Conservation (phyloP, 2,329 filamentous ascomycete species). For the Penicillium sp. region DNA sequence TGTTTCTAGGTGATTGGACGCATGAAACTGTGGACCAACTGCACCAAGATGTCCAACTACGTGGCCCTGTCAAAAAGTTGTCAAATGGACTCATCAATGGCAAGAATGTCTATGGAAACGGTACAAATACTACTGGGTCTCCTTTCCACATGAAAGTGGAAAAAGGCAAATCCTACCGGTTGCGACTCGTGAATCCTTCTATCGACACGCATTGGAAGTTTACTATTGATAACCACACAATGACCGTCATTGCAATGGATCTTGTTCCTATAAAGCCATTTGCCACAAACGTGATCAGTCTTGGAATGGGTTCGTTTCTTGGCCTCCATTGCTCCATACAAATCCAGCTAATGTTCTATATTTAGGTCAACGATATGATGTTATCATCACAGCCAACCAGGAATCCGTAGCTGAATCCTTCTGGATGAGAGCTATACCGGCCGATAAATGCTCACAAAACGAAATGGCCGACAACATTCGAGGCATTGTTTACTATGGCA, state of each 20-base stretch:
- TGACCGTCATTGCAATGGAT: conserved; percentile 59
- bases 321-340: neutral
- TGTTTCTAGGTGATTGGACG: conserved; percentile 38
- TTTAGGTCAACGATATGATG: conserved; percentile 41
- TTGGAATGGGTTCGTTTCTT: conserved; percentile 42
- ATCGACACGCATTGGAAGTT: conserved; percentile 41
- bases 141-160: conserved; percentile 42
- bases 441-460: neutral
- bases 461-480: conserved; percentile 1
- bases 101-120: conserved; percentile 31
- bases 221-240: conserved; percentile 51
- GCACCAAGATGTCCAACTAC: conserved; percentile 18
- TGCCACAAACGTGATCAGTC: conserved; percentile 45
- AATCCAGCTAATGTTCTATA: neutral
- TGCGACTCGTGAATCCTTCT: conserved; percentile 30
- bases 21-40: conserved; percentile 27
- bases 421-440: conserved; percentile 39
- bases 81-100: conserved; percentile 46
- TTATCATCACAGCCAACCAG: conserved; percentile 34
- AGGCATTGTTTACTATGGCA: conserved; percentile 5
- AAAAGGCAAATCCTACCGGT: conserved; percentile 20
- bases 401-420: conserved; percentile 21
- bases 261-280: conserved; percentile 59
- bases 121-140: conserved; percentile 26
- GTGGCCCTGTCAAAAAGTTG: conserved; percentile 10